Evolutionary conservation across 139 green algal genomes (phyloP), one percentile per base, ranked within the genome.

Genomic region (Micractinium sp.): DNA sequence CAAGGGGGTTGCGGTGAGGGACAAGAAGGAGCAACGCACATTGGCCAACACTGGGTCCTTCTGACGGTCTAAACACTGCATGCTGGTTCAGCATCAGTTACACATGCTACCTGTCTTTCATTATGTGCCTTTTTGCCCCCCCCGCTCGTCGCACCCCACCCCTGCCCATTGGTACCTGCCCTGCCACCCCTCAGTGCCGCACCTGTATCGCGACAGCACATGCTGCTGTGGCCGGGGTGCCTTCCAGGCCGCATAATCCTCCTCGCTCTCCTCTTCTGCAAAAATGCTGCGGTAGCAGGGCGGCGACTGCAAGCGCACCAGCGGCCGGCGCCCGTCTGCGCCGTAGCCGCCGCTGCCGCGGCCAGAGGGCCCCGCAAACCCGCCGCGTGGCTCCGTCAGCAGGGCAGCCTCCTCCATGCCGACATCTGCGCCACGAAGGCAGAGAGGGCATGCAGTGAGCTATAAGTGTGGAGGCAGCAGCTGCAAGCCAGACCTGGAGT

Each of bases 271-370:
- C 1, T 60, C 36, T 3, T 88, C 73, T 18, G 47, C 41, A 56
- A 93, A 95, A 4, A 90, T 73, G 74, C 85, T 92, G 60, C 92
- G 92, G 69, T 94, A 92, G 88, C 91, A 94, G 29, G 91, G 91
- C 60, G 92, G 92, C 27, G 89, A 94, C 22, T 87, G 82, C 29
- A 87, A 27, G 18, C 91, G 88, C 63, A 33, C 67, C 15, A 81
- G 22, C 60, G 60, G 76, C 61, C 77, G 35, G 27, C 36, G 39
- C 27, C 53, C 33, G 18, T 60, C 39, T 23, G 38, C 33, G 19
- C 25, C n/a, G 53, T 76, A 74, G 60, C 60, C 67, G 83, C 67
- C 31, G 47, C 47, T 33, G 41, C 83, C 15, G 27, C 83, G 83
- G 38, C 82, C 82, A 14, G 82, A 79, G 38, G 82, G 82, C 14